Base-by-base conservation (phyloP, 768 basidiomycete species). In the Suillus ampliporus region DNA sequence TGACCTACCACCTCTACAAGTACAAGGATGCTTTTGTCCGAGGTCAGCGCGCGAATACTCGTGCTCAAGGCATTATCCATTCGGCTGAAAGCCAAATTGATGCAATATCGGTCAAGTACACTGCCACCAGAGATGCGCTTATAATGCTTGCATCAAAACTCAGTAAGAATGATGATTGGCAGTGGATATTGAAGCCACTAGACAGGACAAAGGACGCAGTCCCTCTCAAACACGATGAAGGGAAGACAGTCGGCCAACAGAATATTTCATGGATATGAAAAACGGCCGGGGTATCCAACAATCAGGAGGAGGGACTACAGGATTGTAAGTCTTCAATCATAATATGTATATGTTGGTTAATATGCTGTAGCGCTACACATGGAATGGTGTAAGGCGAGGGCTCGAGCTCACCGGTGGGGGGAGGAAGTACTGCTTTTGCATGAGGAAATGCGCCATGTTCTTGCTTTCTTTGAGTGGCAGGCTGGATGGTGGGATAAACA, bases 341-440 rank as follows among this genome's bases (percentile, higher is more conserved):
- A 43, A 17, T 43, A 9, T 4, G 8, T 4, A 4, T 19, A n/a
- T 43, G 19, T 43, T 43, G 19, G n/a, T 43, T 43, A n/a, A 43
- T 43, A 43, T 43, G n/a, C n/a, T 43, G 19, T 43, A 43, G 41
- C 7, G 11, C n/a, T 43, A 10, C 19, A 3, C n/a, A 19, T 43
- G 19, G 8, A 43, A 43, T 43, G 41, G 41, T 43, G 41, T 19
- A 43, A 43, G 61, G 63, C 67, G 21, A 26, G 63, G 61, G 37
- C 54, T 7, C 11, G 21, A 11, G 54, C 54, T 14, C 21, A 37
- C 5, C n/a, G 37, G 35, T 40, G 37, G 54, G 37, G 23, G 14
- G 37, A 38, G 54, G 54, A 57, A 7, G 54, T 57, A 23, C 37
- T 35, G 13, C 34, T 57, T 2, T 21, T 40, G 4, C 8, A 11